A percentile compares a stretch with the other conserved stretches of the same genome.
Conservation (phyloP, 148 eudicot genomes). For the Linanthus parryae region DNA sequence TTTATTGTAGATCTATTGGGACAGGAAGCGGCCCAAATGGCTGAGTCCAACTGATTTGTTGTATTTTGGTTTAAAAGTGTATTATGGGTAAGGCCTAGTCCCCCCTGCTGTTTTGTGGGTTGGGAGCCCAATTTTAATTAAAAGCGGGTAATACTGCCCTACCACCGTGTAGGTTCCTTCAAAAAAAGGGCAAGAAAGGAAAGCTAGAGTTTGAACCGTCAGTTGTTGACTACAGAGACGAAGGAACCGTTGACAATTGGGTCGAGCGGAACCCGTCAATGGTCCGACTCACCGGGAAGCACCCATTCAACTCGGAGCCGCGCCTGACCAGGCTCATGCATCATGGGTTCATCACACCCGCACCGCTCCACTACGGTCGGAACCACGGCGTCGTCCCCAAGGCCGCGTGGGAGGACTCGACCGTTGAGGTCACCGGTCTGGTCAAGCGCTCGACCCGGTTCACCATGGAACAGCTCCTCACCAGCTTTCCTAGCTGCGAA, state of each 20-base stretch:
- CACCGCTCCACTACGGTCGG: conserved; percentile 84
- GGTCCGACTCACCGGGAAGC: conserved; percentile 89
- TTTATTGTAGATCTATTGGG: too few species aligned
- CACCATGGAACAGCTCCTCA: conserved; percentile 59
- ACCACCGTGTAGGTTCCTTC: too few species aligned
- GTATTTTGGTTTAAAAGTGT: too few species aligned
- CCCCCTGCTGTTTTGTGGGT: too few species aligned
- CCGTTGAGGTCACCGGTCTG: conserved; percentile 68
- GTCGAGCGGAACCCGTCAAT: conserved; percentile 58
- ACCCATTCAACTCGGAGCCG: conserved; percentile 93
- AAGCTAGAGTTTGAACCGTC: conserved; percentile 60
- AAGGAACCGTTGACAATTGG: conserved; percentile 81
- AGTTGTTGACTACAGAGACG: conserved; percentile 48
- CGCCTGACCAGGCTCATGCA: conserved; percentile 78
- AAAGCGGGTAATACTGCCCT: too few species aligned
- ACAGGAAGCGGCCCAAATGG: too few species aligned
- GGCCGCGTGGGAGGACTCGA: conserved; percentile 68
- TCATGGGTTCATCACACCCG: conserved; percentile 94
- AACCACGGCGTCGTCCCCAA: conserved; percentile 86
- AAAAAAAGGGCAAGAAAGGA: conserved; percentile 37
- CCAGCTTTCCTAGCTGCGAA: conserved; percentile 54
- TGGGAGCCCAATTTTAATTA: too few species aligned
- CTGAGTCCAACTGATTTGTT: too few species aligned
- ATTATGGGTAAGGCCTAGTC: too few species aligned
- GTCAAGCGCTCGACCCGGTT: conserved; percentile 50